phyloP scores from a whole-genome alignment of 2,329 filamentous ascomycete species.

The Pseudophaeomoniella oleicola region DNA sequence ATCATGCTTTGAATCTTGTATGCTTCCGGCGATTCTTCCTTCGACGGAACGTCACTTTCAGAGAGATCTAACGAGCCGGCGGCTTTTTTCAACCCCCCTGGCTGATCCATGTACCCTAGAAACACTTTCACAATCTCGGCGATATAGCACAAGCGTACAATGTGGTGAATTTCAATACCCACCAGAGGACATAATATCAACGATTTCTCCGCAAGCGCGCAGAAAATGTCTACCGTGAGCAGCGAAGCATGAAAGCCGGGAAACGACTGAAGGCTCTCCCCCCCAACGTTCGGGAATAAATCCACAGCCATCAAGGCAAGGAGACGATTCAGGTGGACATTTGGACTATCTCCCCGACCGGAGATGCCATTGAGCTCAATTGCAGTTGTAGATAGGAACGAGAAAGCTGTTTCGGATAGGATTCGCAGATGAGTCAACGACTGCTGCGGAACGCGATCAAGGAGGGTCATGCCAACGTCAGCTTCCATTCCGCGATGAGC shows the following conservation, averaged over 20 bases:
- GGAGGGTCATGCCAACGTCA: slow-evolving; percentile 55
- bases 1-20: background rate
- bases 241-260: slow-evolving; percentile 55
- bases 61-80: background rate
- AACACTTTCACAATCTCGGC: slow-evolving; percentile 81
- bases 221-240: slow-evolving; percentile 44
- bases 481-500: slow-evolving; percentile 74
- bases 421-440: slow-evolving; percentile 75
- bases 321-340: slow-evolving; percentile 3
- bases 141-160: slow-evolving; percentile 75
- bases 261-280: too few species aligned
- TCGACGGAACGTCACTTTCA: background rate
- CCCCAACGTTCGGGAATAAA: too few species aligned
- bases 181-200: slow-evolving; percentile 9
- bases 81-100: slow-evolving; percentile 6
- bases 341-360: slow-evolving; percentile 34
- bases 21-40: background rate
- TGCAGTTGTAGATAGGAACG: slow-evolving; percentile 66
- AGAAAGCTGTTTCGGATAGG: slow-evolving; percentile 72
- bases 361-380: slow-evolving; percentile 37
- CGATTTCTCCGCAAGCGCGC: slow-evolving; percentile 8
- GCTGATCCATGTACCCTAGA: slow-evolving; percentile 34
- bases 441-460: slow-evolving; percentile 75
- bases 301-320: slow-evolving; percentile 42
- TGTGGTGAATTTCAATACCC: slow-evolving; percentile 43